phyloP scores from a whole-genome alignment of 106 monocot genomes.

The Gastrodia elata region DNA sequence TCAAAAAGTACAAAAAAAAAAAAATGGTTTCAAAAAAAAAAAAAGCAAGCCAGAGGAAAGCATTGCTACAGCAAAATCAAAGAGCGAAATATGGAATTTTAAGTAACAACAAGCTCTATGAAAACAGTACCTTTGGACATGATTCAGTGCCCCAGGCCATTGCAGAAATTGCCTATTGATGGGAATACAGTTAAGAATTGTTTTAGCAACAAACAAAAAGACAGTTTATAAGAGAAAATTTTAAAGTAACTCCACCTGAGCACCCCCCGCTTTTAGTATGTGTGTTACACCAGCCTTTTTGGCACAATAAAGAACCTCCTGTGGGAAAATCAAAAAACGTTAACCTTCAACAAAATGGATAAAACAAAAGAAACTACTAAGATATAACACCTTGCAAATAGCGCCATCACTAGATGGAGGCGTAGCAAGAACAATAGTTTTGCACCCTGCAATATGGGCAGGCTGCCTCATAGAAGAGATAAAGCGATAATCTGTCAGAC shows the following conservation, averaged over 20 bases:
- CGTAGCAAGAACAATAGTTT: constrained; percentile 93
- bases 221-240: background rate
- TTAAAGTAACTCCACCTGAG: constrained; percentile 49
- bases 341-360: background rate
- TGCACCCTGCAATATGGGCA: constrained; percentile 95
- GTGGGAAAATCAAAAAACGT: constrained; percentile 3
- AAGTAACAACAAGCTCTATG: background rate
- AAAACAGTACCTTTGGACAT: constrained; percentile 80
- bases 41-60: background rate
- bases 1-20: constrained; percentile 3
- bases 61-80: background rate
- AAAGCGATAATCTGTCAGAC: constrained; percentile 14
- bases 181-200: constrained; percentile 2
- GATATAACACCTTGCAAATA: constrained; percentile 72
- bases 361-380: background rate
- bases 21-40: background rate
- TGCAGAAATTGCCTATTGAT: constrained; percentile 70
- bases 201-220: background rate
- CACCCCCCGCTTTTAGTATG: constrained; percentile 94
- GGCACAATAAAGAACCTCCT: constrained; percentile 98
- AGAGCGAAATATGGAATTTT: background rate
- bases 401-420: constrained; percentile 76
- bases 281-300: constrained; percentile 97
- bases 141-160: constrained; percentile 96
- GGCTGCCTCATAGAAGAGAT: constrained; percentile 44